phyloP scores from a whole-genome alignment of 352 stramenopile species.

The Globisporangium paroecandrum region DNA sequence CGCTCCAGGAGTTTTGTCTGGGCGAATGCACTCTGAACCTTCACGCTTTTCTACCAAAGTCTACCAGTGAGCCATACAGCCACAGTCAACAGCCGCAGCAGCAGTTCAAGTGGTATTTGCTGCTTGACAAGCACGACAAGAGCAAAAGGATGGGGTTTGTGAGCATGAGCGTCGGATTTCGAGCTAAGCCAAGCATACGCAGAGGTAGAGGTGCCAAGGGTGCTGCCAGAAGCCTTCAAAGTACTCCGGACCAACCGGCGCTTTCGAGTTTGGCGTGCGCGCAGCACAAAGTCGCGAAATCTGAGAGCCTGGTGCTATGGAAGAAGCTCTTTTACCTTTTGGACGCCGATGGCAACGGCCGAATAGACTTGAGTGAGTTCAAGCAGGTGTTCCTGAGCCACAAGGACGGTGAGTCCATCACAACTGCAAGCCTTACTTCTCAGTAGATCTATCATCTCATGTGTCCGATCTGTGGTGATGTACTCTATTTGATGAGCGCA shows the following conservation, averaged over 20 bases:
- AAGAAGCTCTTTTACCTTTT: constrained; percentile 74
- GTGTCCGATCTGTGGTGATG: background rate
- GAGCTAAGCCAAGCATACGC: background rate
- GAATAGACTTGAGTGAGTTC: constrained; percentile 60
- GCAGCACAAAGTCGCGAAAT: constrained; percentile 2
- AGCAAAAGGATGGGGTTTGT: constrained; percentile 17
- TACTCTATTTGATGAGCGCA: constrained; percentile 11
- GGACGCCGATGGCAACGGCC: constrained; percentile 48
- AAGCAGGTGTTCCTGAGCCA: constrained; percentile 36
- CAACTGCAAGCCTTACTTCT: background rate
- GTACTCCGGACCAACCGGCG: background rate
- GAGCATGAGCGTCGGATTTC: constrained; percentile 23
- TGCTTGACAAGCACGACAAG: constrained; percentile 22
- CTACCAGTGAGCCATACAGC: background rate
- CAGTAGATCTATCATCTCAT: background rate
- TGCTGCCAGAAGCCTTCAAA: background rate
- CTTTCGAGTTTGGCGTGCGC: background rate
- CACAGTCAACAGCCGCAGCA: background rate
- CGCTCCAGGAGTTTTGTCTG: constrained; percentile 28
- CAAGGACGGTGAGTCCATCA: constrained; percentile 27
- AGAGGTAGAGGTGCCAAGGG: background rate
- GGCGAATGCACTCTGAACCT: constrained; percentile 24
- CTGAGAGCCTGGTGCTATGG: constrained; percentile 38
- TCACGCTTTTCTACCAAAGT: background rate
- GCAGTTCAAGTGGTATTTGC: constrained; percentile 20